Conservation (phyloP, 1,284 basidiomycete species). For the Ganoderma resinaceum region DNA sequence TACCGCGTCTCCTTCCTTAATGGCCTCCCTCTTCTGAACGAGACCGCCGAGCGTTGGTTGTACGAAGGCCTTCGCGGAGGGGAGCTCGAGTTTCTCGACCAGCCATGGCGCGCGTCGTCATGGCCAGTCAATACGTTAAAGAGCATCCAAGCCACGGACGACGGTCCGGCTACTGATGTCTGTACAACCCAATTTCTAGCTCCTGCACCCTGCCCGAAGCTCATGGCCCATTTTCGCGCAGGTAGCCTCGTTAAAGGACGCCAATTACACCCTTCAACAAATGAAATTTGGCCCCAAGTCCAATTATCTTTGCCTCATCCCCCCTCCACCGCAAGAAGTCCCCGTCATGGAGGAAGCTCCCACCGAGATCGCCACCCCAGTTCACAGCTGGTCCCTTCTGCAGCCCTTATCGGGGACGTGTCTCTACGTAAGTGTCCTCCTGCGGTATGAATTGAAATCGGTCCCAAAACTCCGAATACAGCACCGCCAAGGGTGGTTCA, state of each 20-base stretch:
- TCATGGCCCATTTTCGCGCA: conserved; percentile 31
- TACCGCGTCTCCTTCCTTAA: conserved; percentile 85
- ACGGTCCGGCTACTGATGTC: conserved; percentile 37
- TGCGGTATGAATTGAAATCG: conserved; percentile 13
- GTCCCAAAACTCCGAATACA: conserved; percentile 41
- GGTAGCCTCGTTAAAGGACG: conserved; percentile 37
- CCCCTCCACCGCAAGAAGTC: conserved; percentile 60
- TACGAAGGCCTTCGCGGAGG: conserved; percentile 72
- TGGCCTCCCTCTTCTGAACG: conserved; percentile 74
- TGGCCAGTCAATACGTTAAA: conserved; percentile 49
- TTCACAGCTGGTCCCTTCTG: conserved; percentile 80
- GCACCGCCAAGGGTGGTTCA: conserved; percentile 93
- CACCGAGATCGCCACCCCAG: conserved; percentile 61
- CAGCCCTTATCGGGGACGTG: conserved; percentile 79
- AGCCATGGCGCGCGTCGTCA: conserved; percentile 56
- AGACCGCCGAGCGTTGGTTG: conserved; percentile 80
- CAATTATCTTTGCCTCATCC: conserved; percentile 79
- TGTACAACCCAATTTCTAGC: conserved; percentile 22
- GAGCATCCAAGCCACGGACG: conserved; percentile 63
- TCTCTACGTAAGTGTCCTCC: conserved; percentile 70
- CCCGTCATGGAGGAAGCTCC: conserved; percentile 59
- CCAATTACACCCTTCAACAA: conserved; percentile 58
- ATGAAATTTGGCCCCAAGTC: conserved; percentile 74
- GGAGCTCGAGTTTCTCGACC: conserved; percentile 77
- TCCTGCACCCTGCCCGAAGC: conserved; percentile 7